Base-by-base conservation (phyloP, 805 yeast genomes). In the Yarrowia deformans region DNA sequence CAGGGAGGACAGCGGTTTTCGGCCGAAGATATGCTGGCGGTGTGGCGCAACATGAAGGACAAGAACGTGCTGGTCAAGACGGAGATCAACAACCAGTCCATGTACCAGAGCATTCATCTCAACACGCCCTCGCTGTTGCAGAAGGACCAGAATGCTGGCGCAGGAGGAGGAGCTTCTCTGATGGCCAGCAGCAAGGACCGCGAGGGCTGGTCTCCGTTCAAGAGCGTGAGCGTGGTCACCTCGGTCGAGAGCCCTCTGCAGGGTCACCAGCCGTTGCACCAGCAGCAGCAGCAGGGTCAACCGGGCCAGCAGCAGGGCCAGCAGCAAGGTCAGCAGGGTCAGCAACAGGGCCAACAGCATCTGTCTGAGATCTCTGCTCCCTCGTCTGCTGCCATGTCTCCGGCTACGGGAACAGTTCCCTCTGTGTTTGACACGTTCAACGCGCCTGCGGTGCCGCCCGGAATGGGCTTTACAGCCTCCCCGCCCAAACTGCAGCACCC, bases 11-110 rank as follows among this genome's bases (percentile, higher is more conserved):
- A 78, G 69, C 77, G 78, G 35, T 87, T 87, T 73, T 73, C 85
- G 8, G 78, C 86, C 76, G 81, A 82, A 37, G 87, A 87, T 72
- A 82, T 88, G 72, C 81, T 87, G 70, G 78, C 82, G 29, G 82
- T 87, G 13, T 87, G 88, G 84, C 76, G 80, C 45, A 77, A 79
- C 23, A 78, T 81, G 77, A 75, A 79, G 42, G 73, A 75, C 8
- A 72, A 75, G 40, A 76, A 79, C 52, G 74, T 76, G 42, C 75
- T 79, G 46, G 70, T 34, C 52, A 42, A 54, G 40, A 52, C 48
- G n/a, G 69, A 66, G 61, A 56, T 19, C 23, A 63, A 32, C 18
- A 63, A 48, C 45, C 55, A 49, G 46, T 23, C 56, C 55, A 63
- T 63, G 68, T 63, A 63, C 68, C 68, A 63, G 56, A 63, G 68